Evolutionary conservation across 495 filamentous ascomycete genomes (phyloP), one percentile per base, ranked within the genome.

Genomic region (Lasiosphaeria hispida): DNA sequence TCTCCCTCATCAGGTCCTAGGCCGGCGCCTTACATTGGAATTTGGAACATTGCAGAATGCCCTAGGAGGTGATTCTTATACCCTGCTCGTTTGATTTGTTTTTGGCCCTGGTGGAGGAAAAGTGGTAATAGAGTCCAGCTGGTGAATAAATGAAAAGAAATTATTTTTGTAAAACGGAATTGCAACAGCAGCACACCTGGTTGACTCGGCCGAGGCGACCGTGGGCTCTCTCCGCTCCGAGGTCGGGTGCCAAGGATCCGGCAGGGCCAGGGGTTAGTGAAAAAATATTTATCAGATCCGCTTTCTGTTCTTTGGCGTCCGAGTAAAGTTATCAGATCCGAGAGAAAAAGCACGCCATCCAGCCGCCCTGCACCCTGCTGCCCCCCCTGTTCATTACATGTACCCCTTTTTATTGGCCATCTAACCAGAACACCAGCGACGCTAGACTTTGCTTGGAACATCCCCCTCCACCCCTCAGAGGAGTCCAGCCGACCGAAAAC

Each of bases 291-390:
- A 74, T 74, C 71, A 70, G 72, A 75, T 75, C 69, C 70, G 66
- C 61, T 56, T 53, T 42, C 40, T 52, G 53, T 51, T 56, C 53
- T 42, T 43, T 52, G 53, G 55, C 61, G 67, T 69, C 67, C 67
- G 57, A 68, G 63, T 72, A 76, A 73, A 73, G 74, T 78, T 79
- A 79, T 79, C 76, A 65, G 76, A 79, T 79, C 76, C 75, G 75
- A 64, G 58, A 37, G 68, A 14, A 58, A 58, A 59, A 66, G 61
- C 49, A 57, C 56, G 59, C 60, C 61, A 63, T 61, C 62, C 60
- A 30, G 23, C 49, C 36, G 23, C 8, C 38, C 52, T 40, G 39
- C 5, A 30, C 23, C 23, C 23, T 30, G 23, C 23, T 30, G 53
- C 41, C 39, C 34, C 41, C 19, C 57, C 34, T 39, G 38, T 37